Evolutionary conservation across 805 yeast genomes (phyloP).

Genomic region (Ogataea paraovalis): DNA sequence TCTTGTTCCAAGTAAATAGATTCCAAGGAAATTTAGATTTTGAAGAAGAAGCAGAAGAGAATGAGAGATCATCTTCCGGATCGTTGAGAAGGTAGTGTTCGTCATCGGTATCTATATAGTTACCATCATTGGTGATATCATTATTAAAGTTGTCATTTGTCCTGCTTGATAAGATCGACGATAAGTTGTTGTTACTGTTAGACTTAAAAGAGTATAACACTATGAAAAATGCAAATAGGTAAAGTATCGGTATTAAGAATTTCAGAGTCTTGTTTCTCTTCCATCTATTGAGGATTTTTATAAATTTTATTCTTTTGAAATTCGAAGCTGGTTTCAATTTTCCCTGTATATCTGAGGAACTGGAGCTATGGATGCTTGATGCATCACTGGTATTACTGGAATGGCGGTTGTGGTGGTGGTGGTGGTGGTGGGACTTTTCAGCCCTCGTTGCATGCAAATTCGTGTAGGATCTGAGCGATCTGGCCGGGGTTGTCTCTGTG

Average conservation of each 20-base stretch:
- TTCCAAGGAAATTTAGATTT: neutral
- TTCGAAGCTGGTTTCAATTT: constrained; percentile 3
- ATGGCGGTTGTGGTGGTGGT: neutral
- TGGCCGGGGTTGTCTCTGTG: neutral
- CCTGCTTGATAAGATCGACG: neutral
- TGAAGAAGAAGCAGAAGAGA: neutral
- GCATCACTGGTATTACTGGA: neutral
- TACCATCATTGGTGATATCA: neutral
- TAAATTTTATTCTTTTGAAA: neutral
- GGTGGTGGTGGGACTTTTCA: neutral
- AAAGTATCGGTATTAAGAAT: constrained; percentile 19
- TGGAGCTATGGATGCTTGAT: neutral
- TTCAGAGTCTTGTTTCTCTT: constrained; percentile 12
- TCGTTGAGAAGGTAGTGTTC: no score
- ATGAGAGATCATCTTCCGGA: neutral
- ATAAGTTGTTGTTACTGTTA: neutral
- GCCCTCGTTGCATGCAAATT: neutral
- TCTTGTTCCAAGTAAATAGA: constrained; percentile 1
- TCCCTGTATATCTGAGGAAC: neutral
- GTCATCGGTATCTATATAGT: neutral
- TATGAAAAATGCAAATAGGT: constrained; percentile 14
- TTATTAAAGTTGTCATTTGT: neutral
- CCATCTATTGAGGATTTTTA: constrained; percentile 10
- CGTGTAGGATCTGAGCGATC: neutral
- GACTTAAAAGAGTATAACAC: constrained; percentile 7